Percentiles rank a stretch among this genome's conserved stretches.
Conservation (phyloP, 2,329 filamentous ascomycete genomes). For the Stachybotrys elegans region DNA sequence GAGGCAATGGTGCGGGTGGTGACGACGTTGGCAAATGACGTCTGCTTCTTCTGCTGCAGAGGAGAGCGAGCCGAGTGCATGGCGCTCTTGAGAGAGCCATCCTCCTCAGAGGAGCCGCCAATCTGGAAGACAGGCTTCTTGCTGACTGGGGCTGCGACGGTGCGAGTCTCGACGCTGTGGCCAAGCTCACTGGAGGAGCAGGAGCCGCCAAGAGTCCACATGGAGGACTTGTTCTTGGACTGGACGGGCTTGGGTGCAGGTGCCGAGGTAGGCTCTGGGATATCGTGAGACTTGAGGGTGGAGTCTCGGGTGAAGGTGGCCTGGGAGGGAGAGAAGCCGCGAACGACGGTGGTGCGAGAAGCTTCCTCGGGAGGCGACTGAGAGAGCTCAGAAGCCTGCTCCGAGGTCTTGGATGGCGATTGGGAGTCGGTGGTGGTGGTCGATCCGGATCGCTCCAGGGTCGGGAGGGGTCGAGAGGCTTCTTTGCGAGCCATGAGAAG, state of each 20-base stretch:
- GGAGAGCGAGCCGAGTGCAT: slow-evolving; percentile 37
- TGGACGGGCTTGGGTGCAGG: slow-evolving; percentile 62
- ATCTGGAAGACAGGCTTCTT: slow-evolving; percentile 45
- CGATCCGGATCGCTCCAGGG: slow-evolving; percentile 36
- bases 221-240: slow-evolving; percentile 55
- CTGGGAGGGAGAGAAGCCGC: slow-evolving; percentile 78
- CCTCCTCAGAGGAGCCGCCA: slow-evolving; percentile 65
- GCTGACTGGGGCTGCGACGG: slow-evolving; percentile 22
- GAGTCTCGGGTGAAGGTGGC: slow-evolving; percentile 43
- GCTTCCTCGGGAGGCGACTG: slow-evolving; percentile 21
- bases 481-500: slow-evolving; percentile 36
- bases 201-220: slow-evolving; percentile 71
- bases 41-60: slow-evolving; percentile 61
- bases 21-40: slow-evolving; percentile 76
- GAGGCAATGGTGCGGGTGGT: slow-evolving; percentile 61
- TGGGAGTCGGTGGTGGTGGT: slow-evolving; percentile 39
- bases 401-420: slow-evolving; percentile 55
- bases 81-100: slow-evolving; percentile 63
- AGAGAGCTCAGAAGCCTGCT: slow-evolving; percentile 28
- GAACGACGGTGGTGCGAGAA: slow-evolving; percentile 53
- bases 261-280: slow-evolving; percentile 55
- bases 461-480: slow-evolving; percentile 24
- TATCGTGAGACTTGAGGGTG: slow-evolving; percentile 51
- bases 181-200: slow-evolving; percentile 64
- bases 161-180: slow-evolving; percentile 42